phyloP scores from a whole-genome alignment of 345 rosid genomes.

The Rhodamnia argentea region DNA sequence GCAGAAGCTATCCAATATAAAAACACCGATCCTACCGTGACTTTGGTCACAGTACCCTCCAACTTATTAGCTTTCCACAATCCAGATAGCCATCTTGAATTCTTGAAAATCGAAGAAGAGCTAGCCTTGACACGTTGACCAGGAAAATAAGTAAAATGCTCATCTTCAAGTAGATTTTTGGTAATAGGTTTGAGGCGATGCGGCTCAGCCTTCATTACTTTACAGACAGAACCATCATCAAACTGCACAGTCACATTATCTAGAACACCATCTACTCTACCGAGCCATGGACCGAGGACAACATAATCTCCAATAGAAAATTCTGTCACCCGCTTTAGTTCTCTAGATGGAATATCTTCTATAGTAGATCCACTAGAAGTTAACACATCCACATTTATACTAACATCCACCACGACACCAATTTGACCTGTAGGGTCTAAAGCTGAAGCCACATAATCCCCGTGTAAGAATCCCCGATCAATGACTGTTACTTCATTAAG shows the following conservation, averaged over 20 bases:
- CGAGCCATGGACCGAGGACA: constrained; percentile 89
- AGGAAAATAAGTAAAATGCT: constrained; percentile 75
- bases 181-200: constrained; percentile 59
- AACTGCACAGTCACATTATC: constrained; percentile 90
- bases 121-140: constrained; percentile 92
- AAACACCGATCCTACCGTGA: constrained; percentile 74
- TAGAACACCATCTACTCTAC: constrained; percentile 83
- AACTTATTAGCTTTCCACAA: constrained; percentile 79
- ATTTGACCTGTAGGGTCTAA: constrained; percentile 82
- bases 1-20: constrained; percentile 96
- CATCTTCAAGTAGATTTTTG: constrained; percentile 72
- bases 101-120: constrained; percentile 79
- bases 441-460: constrained; percentile 84
- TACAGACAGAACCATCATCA: constrained; percentile 94
- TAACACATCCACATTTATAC: constrained; percentile 62
- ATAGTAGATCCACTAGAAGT: constrained; percentile 55
- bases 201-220: constrained; percentile 82
- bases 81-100: constrained; percentile 76
- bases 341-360: constrained; percentile 54
- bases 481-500: constrained; percentile 46
- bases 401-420: constrained; percentile 76
- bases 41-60: constrained; percentile 94
- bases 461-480: constrained; percentile 89
- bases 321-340: constrained; percentile 82
- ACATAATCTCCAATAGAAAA: constrained; percentile 83